A percentile compares a stretch with the other conserved stretches of the same genome.
Evolutionary conservation across 257 asterid species (phyloP).

Genomic region (Penstemon barbatus): DNA sequence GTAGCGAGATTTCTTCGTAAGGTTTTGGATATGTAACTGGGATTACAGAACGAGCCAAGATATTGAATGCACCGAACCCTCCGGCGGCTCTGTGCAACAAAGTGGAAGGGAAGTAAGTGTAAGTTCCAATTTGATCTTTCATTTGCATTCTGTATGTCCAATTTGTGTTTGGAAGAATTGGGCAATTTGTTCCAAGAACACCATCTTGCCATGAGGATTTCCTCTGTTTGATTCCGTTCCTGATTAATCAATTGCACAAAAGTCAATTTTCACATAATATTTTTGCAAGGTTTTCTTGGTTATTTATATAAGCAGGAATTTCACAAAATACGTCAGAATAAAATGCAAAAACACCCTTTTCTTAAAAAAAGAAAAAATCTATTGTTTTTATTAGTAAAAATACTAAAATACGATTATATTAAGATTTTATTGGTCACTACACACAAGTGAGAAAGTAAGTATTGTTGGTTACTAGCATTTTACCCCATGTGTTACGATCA

Average conservation of each 20-base stretch:
- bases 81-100: conserved; percentile 70
- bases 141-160: conserved; percentile 83
- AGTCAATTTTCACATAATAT: not conserved
- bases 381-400: too few relatives aligned
- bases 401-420: too few relatives aligned
- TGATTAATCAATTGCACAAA: conserved; percentile 6
- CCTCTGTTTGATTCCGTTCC: conserved; percentile 83
- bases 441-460: too few relatives aligned
- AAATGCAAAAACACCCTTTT: not conserved
- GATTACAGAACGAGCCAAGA: conserved; percentile 61
- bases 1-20: conserved; percentile 46
- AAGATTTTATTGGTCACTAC: too few relatives aligned
- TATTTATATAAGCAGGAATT: too few relatives aligned
- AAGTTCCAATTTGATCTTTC: conserved; percentile 85
- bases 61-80: conserved; percentile 68
- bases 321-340: not conserved
- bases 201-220: conserved; percentile 85
- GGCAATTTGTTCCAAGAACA: conserved; percentile 87
- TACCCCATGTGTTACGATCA: too few relatives aligned
- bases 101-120: conserved; percentile 68
- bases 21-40: conserved; percentile 76
- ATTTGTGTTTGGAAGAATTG: conserved; percentile 70
- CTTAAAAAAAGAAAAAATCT: too few relatives aligned
- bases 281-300: too few relatives aligned
- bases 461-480: too few relatives aligned